These are phyloP conservation scores for Metschnikowia bowlesiae DNA, from an alignment of 805 yeast genomes.

Conservation along the genomic window DNA sequence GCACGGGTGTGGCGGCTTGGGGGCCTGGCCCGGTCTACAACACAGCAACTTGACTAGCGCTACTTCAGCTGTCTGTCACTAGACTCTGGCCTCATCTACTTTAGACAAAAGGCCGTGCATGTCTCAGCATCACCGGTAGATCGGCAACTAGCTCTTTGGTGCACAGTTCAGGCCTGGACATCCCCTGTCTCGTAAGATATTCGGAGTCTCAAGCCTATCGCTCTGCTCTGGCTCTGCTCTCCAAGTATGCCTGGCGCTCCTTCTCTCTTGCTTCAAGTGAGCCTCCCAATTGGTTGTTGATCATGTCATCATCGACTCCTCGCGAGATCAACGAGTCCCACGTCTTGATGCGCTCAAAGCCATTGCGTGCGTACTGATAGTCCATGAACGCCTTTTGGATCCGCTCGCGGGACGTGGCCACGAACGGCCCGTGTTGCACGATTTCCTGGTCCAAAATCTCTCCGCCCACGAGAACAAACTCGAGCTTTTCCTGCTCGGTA, in stretches of 20 bases:
- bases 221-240: not conserved
- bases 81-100: no score
- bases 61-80: no score
- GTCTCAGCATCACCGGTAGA: no score
- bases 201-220: no score
- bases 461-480: constrained; percentile 76
- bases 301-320: constrained; percentile 42
- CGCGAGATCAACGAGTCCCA: constrained; percentile 51
- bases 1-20: no score
- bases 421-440: constrained; percentile 91
- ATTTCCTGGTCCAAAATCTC: constrained; percentile 66
- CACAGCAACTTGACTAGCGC: no score
- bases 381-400: constrained; percentile 68
- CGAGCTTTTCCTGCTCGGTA: constrained; percentile 37
- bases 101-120: no score
- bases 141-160: not conserved
- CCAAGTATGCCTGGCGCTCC: constrained; percentile 9
- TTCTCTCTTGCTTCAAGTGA: constrained; percentile 27
- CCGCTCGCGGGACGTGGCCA: constrained; percentile 62
- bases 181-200: no score
- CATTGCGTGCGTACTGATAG: constrained; percentile 64
- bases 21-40: no score
- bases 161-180: no score
- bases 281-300: constrained; percentile 35
- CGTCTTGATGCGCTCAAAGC: constrained; percentile 60